These are phyloP conservation scores for Cladobotryum protrusum DNA, from an alignment of 2,329 filamentous ascomycete genomes.

Conservation along the genomic window DNA sequence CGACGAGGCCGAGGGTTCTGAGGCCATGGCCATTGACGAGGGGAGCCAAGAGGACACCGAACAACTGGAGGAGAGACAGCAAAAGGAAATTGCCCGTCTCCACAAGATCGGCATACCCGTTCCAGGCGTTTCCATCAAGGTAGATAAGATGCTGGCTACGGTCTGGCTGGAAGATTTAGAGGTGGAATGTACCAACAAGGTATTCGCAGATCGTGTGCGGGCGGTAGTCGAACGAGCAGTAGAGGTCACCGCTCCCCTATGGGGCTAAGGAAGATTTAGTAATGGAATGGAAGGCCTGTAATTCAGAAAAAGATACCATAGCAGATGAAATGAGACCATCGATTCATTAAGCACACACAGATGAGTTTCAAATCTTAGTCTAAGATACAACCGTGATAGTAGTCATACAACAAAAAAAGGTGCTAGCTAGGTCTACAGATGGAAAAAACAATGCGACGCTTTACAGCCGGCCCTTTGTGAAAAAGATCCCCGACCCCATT, in stretches of 20 bases:
- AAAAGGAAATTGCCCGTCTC: constrained; percentile 68
- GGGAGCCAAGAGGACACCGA: constrained; percentile 29
- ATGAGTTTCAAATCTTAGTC: not conserved
- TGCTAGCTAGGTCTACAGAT: constrained; percentile 23
- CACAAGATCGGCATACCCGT: constrained; percentile 84
- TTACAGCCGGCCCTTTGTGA: constrained; percentile 6
- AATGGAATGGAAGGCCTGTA: not conserved
- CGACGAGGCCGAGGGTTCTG: constrained; percentile 9
- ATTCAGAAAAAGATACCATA: not conserved
- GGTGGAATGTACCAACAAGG: constrained; percentile 75
- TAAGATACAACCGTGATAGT: constrained; percentile 3
- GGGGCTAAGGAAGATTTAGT: constrained; percentile 34
- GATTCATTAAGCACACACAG: not conserved
- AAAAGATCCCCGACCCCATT: not conserved
- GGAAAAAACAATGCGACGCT: constrained; percentile 1
- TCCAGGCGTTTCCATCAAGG: constrained; percentile 77
- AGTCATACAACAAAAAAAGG: constrained; percentile 26
- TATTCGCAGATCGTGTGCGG: constrained; percentile 75
- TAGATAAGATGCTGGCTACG: constrained; percentile 80
- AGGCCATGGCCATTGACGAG: constrained; percentile 20
- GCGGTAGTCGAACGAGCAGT: constrained; percentile 86
- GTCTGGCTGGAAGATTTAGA: constrained; percentile 91
- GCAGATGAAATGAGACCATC: not conserved
- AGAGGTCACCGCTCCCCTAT: constrained; percentile 76
- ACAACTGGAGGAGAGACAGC: constrained; percentile 49